These are phyloP conservation scores for Hordeum pubiflorum DNA, from an alignment of 202 grass and related monocot species.

Conservation along the genomic window DNA sequence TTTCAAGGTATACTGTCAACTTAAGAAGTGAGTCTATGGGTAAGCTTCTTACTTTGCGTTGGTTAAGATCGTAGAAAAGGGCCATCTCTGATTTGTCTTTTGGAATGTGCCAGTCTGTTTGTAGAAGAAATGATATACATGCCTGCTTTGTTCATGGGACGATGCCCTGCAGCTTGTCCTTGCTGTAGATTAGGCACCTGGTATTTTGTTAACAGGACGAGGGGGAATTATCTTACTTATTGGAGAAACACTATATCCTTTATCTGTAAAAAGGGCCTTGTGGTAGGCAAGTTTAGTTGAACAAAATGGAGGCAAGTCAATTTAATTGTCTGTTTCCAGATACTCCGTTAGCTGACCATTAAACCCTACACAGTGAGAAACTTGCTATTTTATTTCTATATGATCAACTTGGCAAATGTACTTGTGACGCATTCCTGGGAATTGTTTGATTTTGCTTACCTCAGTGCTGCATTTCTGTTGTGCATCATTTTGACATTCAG, in stretches of 20 bases:
- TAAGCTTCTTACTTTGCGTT: not conserved
- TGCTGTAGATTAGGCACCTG: not conserved
- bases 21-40: not conserved
- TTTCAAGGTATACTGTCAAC: not conserved
- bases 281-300: not conserved
- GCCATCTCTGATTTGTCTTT: not conserved
- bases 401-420: not conserved
- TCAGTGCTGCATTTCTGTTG: not conserved
- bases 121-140: not conserved
- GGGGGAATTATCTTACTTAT: not conserved
- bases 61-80: not conserved
- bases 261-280: not conserved
- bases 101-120: not conserved
- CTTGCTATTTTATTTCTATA: not conserved
- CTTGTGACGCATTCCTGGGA: not conserved
- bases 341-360: not conserved
- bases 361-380: not conserved
- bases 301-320: not conserved
- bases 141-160: not conserved
- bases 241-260: not conserved
- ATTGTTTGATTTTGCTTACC: not conserved
- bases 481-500: constrained; percentile 4
- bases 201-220: not conserved
- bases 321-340: not conserved
- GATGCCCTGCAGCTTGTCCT: not conserved